These are phyloP conservation scores for Sugiyamaella floridensis DNA, from an alignment of 805 yeast genomes.

Conservation along the genomic window DNA sequence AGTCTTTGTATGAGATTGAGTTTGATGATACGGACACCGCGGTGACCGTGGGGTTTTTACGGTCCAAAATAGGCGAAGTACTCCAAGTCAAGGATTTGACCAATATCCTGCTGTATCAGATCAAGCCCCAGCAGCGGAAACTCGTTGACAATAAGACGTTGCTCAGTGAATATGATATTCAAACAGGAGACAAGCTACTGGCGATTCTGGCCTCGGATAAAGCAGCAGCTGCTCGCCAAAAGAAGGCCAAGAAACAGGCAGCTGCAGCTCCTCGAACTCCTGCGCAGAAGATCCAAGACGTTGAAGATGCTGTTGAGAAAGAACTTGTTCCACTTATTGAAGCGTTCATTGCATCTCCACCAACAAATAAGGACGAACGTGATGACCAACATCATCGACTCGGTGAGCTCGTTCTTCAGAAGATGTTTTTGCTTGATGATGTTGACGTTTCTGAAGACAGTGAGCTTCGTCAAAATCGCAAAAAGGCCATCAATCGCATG, in stretches of 20 bases:
- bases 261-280: conserved; percentile 19
- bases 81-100: conserved; percentile 1
- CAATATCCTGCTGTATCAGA: not conserved
- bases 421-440: conserved; percentile 30
- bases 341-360: conserved; percentile 16
- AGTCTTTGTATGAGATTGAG: conserved; percentile 4
- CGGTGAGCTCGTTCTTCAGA: conserved; percentile 30
- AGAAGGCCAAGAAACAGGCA: conserved; percentile 8
- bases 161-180: conserved; percentile 45
- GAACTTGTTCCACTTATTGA: conserved; percentile 25
- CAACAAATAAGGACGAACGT: conserved; percentile 17
- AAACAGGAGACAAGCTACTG: conserved; percentile 44
- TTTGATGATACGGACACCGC: conserved; percentile 78
- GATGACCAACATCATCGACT: conserved; percentile 28
- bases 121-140: conserved; percentile 14
- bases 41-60: conserved; percentile 55
- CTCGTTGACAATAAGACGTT: conserved; percentile 39
- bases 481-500: conserved; percentile 28
- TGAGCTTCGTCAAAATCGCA: conserved; percentile 28
- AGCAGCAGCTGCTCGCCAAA: conserved; percentile 6
- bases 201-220: conserved; percentile 9
- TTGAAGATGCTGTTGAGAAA: conserved; percentile 20
- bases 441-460: conserved; percentile 29
- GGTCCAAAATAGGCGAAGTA: conserved; percentile 49
- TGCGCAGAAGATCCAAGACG: conserved; percentile 23